Evolutionary conservation across 2,329 filamentous ascomycete species (phyloP), one percentile per base, ranked within the genome.

Genomic region (Fusarium globosum): DNA sequence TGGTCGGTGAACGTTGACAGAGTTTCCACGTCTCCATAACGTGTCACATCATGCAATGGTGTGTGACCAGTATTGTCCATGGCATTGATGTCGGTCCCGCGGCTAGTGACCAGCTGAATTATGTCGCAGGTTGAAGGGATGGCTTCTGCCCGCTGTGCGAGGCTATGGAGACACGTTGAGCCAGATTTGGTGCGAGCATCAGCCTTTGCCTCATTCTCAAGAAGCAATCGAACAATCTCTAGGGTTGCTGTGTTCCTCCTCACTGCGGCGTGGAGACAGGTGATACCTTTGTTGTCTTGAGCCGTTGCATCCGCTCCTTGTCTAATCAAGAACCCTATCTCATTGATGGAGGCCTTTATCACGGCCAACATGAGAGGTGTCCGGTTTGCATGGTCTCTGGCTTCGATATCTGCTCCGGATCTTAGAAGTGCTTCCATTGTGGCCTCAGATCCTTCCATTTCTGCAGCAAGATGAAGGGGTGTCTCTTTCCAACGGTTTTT

Each of bases 321-420:
- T 2, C 2, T 3, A 2, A 63, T 4, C 1, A 63, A 38, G 15
- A 41, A 23, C 12, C 1, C 0, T 1, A 49, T 6, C 4, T 28
- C 28, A 5, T 14, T 7, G 0, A 45, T 4, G 2, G 18, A 20
- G 3, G 18, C 26, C 2, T 0, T 0, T 6, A 0, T 1, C 8
- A 0, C 26, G 12, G 45, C 46, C 2, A 0, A 0, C 0, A 26
- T 2, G 7, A 64, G 56, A 4, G 38, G 43, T 2, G 56, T 52
- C 1, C 1, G 1, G 10, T 18, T 39, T 0, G 0, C 0, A 0
- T 0, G 0, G 12, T 39, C 6, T 14, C 9, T 13, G 7, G 6
- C 26, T 5, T 52, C 1, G 1, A 65, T 23, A 3, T 46, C 18
- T 16, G 39, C 63, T 6, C 36, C 42, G 20, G 3, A 0, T 6